Percentiles rank a stretch among this genome's conserved stretches.
These are phyloP conservation scores for Acanthamoeba healyi DNA, from an alignment of 208 protist species.

Conservation along the genomic window DNA sequence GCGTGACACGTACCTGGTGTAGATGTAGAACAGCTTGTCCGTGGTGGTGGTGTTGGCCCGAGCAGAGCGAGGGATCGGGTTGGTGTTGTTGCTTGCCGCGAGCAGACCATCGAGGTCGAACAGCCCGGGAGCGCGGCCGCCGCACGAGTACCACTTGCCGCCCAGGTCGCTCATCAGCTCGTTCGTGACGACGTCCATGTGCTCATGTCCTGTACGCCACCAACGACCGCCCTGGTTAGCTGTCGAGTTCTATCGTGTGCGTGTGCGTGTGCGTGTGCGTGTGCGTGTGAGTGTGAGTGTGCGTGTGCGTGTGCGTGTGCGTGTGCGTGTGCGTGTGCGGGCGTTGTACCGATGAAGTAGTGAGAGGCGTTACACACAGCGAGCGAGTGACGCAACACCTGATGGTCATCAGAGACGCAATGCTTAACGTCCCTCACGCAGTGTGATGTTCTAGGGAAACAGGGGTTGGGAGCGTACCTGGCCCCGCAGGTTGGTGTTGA, in stretches of 20 bases:
- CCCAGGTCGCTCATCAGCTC: not conserved
- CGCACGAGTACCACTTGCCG: not conserved
- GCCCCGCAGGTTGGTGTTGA: slow-evolving; percentile 79
- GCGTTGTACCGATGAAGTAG: slow-evolving; percentile 1
- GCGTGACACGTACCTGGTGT: not conserved
- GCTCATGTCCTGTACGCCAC: not conserved
- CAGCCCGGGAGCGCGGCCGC: not conserved
- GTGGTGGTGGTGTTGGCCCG: not conserved
- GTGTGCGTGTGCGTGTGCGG: not conserved
- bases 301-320: not conserved
- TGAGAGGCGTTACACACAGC: not conserved
- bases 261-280: not conserved
- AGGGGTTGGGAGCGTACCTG: not conserved
- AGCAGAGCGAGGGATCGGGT: slow-evolving; percentile 2
- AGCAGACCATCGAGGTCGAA: not conserved
- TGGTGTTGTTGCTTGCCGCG: not conserved
- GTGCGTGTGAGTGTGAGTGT: not conserved
- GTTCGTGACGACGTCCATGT: not conserved
- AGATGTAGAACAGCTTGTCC: slow-evolving; percentile 51
- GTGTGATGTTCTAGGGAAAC: not conserved
- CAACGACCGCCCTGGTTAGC: too few species aligned
- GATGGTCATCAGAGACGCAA: slow-evolving; percentile 33
- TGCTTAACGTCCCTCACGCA: not conserved
- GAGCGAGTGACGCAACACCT: slow-evolving; percentile 79
- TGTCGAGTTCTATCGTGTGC: too few species aligned